These are phyloP conservation scores for Cutaneotrichosporon sp. DNA, from an alignment of 1,284 basidiomycete genomes.

Conservation along the genomic window DNA sequence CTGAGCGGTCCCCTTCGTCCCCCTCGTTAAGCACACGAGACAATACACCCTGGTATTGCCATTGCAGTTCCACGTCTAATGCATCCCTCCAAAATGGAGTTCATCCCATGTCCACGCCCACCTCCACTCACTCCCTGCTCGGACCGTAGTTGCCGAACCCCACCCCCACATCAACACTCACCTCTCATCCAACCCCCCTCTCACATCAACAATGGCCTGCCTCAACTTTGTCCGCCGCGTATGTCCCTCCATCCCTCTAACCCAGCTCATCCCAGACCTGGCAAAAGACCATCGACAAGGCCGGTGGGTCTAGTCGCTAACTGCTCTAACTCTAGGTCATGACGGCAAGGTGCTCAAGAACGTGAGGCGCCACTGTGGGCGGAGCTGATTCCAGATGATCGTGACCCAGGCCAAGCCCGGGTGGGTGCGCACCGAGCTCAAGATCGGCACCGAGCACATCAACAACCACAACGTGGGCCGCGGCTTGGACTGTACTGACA, in stretches of 20 bases:
- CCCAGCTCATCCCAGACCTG: conserved; percentile 31
- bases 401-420: conserved; percentile 39
- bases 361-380: too few relatives aligned
- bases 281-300: conserved; percentile 41
- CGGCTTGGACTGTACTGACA: too few relatives aligned
- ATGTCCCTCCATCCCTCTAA: conserved; percentile 2
- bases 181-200: neutral
- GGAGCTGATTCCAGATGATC: too few relatives aligned
- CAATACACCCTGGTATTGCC: too few relatives aligned
- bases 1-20: too few relatives aligned
- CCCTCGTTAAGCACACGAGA: too few relatives aligned
- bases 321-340: conserved; percentile 29
- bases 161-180: neutral
- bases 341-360: conserved; percentile 21
- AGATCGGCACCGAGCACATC: conserved; percentile 45
- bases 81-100: too few relatives aligned
- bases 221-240: conserved; percentile 37
- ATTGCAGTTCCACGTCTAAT: too few relatives aligned
- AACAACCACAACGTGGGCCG: conserved; percentile 54
- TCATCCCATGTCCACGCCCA: too few relatives aligned
- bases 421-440: conserved; percentile 42
- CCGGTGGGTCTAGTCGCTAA: conserved; percentile 24
- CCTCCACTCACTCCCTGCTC: neutral
- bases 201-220: conserved; percentile 27
- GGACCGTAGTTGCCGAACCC: neutral